phyloP scores from a whole-genome alignment of 352 stramenopile genomes.

The Phytophthora pisi region DNA sequence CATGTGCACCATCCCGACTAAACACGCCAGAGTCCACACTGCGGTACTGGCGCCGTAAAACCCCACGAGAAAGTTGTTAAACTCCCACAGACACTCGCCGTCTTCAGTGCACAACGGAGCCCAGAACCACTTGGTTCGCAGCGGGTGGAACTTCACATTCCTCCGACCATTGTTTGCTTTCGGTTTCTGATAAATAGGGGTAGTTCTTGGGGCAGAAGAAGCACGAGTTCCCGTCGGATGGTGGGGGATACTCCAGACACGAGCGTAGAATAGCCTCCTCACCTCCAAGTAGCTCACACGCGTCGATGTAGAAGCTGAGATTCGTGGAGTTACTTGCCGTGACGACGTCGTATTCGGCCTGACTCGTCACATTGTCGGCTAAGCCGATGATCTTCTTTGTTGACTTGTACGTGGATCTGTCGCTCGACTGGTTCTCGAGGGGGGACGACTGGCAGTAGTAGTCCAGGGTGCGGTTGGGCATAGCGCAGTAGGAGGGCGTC shows the following conservation, averaged over 20 bases:
- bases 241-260: constrained; percentile 36
- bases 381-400: constrained; percentile 27
- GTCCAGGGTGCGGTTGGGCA: constrained; percentile 52
- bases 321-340: constrained; percentile 26
- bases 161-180: constrained; percentile 9
- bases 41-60: constrained; percentile 46
- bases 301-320: constrained; percentile 58
- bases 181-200: neutral
- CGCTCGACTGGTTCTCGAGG: constrained; percentile 36
- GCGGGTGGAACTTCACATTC: constrained; percentile 29
- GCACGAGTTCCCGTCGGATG: constrained; percentile 19
- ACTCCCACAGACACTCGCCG: constrained; percentile 40
- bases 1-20: constrained; percentile 52
- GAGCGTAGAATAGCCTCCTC: constrained; percentile 46
- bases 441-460: constrained; percentile 57
- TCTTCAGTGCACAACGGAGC: constrained; percentile 51
- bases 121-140: constrained; percentile 31
- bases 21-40: constrained; percentile 31
- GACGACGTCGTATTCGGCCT: constrained; percentile 12
- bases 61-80: constrained; percentile 14
- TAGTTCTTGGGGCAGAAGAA: constrained; percentile 53
- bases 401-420: constrained; percentile 42
- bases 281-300: constrained; percentile 57
- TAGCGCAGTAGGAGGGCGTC: constrained; percentile 45
- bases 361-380: constrained; percentile 10